phyloP scores from a whole-genome alignment of 2,329 filamentous ascomycete genomes.

The Colletotrichum falcatum region DNA sequence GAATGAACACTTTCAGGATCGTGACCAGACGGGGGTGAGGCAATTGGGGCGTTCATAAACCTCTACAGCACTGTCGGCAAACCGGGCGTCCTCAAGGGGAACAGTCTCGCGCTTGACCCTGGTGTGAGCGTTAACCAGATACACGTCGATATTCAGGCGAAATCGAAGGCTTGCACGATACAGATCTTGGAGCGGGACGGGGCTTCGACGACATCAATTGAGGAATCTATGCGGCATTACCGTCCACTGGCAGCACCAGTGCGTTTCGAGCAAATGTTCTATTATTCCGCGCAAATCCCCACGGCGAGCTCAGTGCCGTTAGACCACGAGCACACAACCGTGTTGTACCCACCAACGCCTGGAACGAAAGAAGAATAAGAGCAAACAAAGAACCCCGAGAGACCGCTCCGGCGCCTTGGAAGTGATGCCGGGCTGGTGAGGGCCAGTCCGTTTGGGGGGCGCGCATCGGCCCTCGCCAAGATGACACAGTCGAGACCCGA shows the following conservation, averaged over 20 bases:
- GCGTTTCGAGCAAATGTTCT: neutral
- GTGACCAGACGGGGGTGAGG: neutral
- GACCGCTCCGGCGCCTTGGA: neutral
- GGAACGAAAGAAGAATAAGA: too few relatives aligned
- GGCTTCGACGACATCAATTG: neutral
- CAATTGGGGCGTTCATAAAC: neutral
- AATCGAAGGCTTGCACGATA: too few relatives aligned
- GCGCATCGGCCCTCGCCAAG: conserved; percentile 48
- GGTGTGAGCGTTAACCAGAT: neutral
- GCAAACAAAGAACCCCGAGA: neutral
- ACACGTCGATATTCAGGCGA: neutral
- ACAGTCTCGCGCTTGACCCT: neutral
- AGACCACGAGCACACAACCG: conserved; percentile 29
- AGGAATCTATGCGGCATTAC: neutral
- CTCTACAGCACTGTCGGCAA: neutral
- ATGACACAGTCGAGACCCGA: conserved; percentile 45
- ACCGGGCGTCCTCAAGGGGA: neutral
- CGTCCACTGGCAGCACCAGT: neutral
- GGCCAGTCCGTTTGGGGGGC: conserved; percentile 53
- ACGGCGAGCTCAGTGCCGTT: conserved; percentile 32
- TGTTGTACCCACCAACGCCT: conserved; percentile 1
- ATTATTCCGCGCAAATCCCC: neutral
- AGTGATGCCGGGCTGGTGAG: conserved; percentile 44
- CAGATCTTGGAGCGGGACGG: neutral
- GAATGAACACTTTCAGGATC: neutral